These are phyloP conservation scores for Cokeromyces recurvatus DNA, from an alignment of 371 early-diverging fungal species.

Conservation along the genomic window DNA sequence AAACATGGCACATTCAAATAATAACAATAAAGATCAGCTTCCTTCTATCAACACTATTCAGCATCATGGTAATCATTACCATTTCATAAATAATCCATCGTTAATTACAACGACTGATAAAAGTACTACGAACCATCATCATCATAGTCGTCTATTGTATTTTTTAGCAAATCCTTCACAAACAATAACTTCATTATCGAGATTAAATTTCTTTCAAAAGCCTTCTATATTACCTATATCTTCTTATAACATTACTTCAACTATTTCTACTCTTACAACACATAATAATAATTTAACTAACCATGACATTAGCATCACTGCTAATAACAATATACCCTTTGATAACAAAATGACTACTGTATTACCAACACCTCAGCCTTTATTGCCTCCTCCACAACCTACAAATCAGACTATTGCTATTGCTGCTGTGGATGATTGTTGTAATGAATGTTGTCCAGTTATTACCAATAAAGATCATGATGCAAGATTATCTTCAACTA, in stretches of 20 bases:
- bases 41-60: not conserved
- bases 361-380: not conserved
- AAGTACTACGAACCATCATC: conserved; percentile 1
- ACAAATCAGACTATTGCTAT: conserved; percentile 13
- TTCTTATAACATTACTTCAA: too few relatives aligned
- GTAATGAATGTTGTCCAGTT: conserved; percentile 17
- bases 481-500: too few relatives aligned
- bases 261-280: too few relatives aligned
- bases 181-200: too few relatives aligned
- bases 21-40: not conserved
- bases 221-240: too few relatives aligned
- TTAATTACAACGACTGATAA: not conserved
- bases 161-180: conserved; percentile 8
- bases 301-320: not conserved
- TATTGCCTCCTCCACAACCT: not conserved
- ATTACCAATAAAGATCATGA: not conserved
- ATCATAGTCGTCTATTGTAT: conserved; percentile 11
- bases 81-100: not conserved
- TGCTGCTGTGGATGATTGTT: conserved; percentile 17
- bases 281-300: too few relatives aligned
- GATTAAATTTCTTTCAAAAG: too few relatives aligned
- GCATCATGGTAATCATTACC: not conserved
- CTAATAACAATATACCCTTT: not conserved
- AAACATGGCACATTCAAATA: too few relatives aligned
- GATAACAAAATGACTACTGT: not conserved